Evolutionary conservation across 2,329 filamentous ascomycete species (phyloP).

Genomic region (Fusarium udum): DNA sequence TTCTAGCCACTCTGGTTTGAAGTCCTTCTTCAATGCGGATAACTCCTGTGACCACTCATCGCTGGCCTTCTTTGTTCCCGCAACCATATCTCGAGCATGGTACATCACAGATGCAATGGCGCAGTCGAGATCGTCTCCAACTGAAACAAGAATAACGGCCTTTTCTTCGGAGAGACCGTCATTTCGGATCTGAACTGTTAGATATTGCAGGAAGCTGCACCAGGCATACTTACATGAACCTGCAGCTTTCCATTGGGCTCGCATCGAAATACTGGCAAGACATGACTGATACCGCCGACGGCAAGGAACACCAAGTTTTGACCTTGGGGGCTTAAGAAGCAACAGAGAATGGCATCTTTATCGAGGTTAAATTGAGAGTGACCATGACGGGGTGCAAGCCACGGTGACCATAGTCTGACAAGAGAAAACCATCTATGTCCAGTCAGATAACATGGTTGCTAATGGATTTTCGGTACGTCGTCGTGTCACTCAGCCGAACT

Average conservation of each 20-base stretch:
- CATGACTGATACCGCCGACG: constrained; percentile 76
- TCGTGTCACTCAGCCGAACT: constrained; percentile 26
- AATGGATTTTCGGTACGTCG: not conserved
- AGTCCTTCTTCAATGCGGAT: constrained; percentile 56
- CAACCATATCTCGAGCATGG: constrained; percentile 72
- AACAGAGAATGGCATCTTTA: constrained; percentile 80
- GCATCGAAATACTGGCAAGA: constrained; percentile 75
- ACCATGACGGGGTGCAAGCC: constrained; percentile 90
- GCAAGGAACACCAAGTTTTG: constrained; percentile 81
- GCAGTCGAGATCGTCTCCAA: constrained; percentile 76
- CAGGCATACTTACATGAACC: constrained; percentile 62
- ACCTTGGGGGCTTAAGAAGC: constrained; percentile 78
- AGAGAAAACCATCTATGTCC: constrained; percentile 78
- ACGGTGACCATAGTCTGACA: constrained; percentile 81
- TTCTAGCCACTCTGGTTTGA: constrained; percentile 75
- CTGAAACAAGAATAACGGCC: constrained; percentile 74
- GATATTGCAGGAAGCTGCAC: not conserved
- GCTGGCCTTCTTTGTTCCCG: constrained; percentile 53
- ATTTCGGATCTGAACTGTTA: constrained; percentile 64
- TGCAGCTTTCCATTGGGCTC: constrained; percentile 72
- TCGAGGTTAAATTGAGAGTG: constrained; percentile 72
- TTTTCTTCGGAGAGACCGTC: constrained; percentile 67
- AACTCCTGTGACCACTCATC: constrained; percentile 58
- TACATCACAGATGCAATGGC: constrained; percentile 86
- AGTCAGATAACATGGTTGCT: constrained; percentile 2